Base-by-base conservation (phyloP, 129 eudicot genomes). In the Ambrosia trifida region DNA sequence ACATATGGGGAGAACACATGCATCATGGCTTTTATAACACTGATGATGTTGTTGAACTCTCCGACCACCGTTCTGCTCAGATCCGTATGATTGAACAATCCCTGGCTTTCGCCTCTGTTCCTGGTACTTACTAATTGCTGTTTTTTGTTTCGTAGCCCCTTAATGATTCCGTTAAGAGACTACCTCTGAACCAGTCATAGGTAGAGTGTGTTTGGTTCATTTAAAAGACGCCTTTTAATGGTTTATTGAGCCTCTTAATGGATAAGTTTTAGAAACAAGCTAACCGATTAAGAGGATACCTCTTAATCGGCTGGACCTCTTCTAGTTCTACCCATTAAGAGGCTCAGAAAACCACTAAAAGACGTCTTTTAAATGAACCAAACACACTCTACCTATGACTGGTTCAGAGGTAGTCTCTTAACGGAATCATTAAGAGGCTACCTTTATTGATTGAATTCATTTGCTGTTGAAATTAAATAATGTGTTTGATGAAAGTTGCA, bases 1-100 rank as follows among this genome's bases (percentile, higher is more conserved):
- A 86, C 49, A 85, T 92, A n/a, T 92, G 98, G 98, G 98, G 98
- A 36, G 96, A 92, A 71, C 98, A 89, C 75, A 92, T 92, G 98
- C 98, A 92, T 69, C 96, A 92, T 61, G 96, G 96, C 1, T 92
- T 43, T 67, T 92, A 89, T 65, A 85, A 86, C 12, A 82, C 78
- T 2, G 63, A 66, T 16, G 63, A 71, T 45, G 75, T 66, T 20
- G 91, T 84, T 2, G 76, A 89, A 6, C 72, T 92, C 49, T 75
- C 88, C 56, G 88, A 89, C 36, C 96, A 92, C 33, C 89, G 88
- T 6, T 14, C 82, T 50, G 98, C 98, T 78, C 98, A 92, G 91
- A 85, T 92, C 84, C 95, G 91, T 11, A 89, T 92, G 98, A 76
- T 89, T 28, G 95, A 92, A 68, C 86, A 86, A 70, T 56, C 96